Evolutionary conservation across 2,329 filamentous ascomycete species (phyloP), one percentile per base, ranked within the genome.

Genomic region (Akanthomyces uredinophilus): DNA sequence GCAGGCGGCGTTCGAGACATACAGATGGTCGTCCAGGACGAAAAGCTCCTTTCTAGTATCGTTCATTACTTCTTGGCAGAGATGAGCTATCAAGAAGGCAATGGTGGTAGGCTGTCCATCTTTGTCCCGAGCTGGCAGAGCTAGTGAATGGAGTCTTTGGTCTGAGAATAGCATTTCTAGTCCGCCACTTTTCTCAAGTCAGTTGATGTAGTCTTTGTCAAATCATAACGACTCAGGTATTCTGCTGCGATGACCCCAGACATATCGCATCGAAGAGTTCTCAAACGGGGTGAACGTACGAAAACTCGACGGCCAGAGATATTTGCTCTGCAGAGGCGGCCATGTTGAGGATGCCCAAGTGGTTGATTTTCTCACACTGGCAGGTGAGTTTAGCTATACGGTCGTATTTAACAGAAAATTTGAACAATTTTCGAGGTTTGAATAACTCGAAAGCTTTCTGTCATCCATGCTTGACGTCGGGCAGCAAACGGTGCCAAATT

Each of bases 91-190:
- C 61, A 99, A 83, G 72, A 83, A 91, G 37, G 85, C 87, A 60
- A 97, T 85, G 56, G 84, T 95, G 59, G 87, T 78, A 11, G 85
- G 81, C 62, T 79, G 78, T 54, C 87, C 87, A 64, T 84, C 77
- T 59, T 81, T 77, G 70, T 87, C 83, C 61, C 72, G 81, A 35
- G 83, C 76, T 22, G 94, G 91, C 47, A 98, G 75, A 3, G 81
- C 77, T 51, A 99, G 73, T 24, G 81, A 77, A 73, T 94, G 90
- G 68, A 87, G 89, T 61, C 88, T 85, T 75, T 92, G 81, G 73
- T 96, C 89, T 37, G 88, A 86, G 77, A 99, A 99, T 66, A 99
- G 87, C 79, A 96, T 89, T 78, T 99, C 95, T 20, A 99, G 84
- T 24, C 95, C 95, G 65, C 95, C 95, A 66, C 95, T 93, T 68